Evolutionary conservation across 2,329 filamentous ascomycete genomes (phyloP), one percentile per base, ranked within the genome.

Genomic region (Epichloe sibirici): DNA sequence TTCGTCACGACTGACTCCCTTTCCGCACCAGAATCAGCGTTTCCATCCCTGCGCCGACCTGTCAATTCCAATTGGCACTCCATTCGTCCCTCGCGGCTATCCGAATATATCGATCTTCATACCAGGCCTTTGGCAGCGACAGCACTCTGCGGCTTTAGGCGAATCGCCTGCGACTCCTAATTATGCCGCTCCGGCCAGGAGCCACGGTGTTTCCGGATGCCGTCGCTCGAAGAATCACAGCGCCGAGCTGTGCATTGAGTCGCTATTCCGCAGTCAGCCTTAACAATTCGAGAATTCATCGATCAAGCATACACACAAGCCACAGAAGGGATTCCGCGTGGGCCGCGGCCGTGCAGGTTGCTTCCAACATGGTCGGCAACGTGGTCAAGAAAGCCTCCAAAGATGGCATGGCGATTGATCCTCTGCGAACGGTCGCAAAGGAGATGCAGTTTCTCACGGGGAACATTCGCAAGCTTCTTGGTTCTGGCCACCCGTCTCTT

Each of bases 361-460:
- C 82, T 39, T 77, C 86, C 59, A 85, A 85, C 66, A 78, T 90
- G 55, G 83, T 90, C 59, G 78, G 77, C 59, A 85, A 84, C 65
- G 81, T 79, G 45, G 75, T 85, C 56, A 78, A 79, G 59, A 75
- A 79, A 59, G 74, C 80, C 52, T 74, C 79, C 56, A 81, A 82
- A 59, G 75, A 76, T 59, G 78, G 80, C 54, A 81, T 95, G 71
- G 80, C 83, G 56, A 81, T 95, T 62, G 91, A 97, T 67, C 91
- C 91, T 37, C 78, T 97, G 63, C 82, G 88, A 56, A 86, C 88
- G 37, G 90, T 97, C 37, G 91, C 88, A 57, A 94, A 95, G 71
- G 91, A 97, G 75, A 88, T 98, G 83, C 93, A 95, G 70, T 94
- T 90, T 62, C 73, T 97, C 63, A 95, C 88, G 11, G 90, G 90